Base-by-base conservation (phyloP, 352 stramenopile species). In the Pythium chondricola region DNA sequence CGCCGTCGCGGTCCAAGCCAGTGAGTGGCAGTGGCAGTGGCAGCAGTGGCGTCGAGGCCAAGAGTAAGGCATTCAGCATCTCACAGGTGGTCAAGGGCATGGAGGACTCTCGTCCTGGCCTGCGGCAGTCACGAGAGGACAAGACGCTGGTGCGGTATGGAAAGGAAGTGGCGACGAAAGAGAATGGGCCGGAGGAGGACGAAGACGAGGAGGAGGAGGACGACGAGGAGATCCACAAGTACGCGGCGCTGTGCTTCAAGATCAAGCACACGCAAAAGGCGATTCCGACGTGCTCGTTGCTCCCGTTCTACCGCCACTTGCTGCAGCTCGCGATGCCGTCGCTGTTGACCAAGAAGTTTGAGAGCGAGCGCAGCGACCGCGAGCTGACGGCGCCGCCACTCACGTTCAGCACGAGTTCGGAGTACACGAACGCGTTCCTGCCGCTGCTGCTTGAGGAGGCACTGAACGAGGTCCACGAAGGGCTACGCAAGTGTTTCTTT, bases 181-280 rank as follows among this genome's bases (percentile, higher is more conserved):
- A 30, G 52, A 48, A 47, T n/a, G 30, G 17, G 7, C 21, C 38
- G 5, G 16, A 57, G 2, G 33, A 56, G 17, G 35, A 61, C 22
- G 52, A 55, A 21, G 48, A 64, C 2, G 55, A 77, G 37, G 71
- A 84, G 2, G 65, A 85, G 17, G 61, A 77, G n/a, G 69, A 80
- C 10, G 66, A 63, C 7, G 55, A 66, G 6, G 57, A 83, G 17
- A 60, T 65, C 39, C 44, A 76, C 24, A 75, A 71, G 13, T 78
- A 85, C 22, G 76, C 82, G 9, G 65, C 71, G 7, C 58, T 89
- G 3, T 91, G 91, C 27, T 68, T 87, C 52, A 80, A 83, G 26
- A 93, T 95, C 52, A 91, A 91, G 43, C 75, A 71, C 18, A 88
- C 80, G 16, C 74, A 84, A 42, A 92, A 88, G 29, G 65, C 80